Conservation (phyloP, 441 rosid species). For the Jatropha multifida region DNA sequence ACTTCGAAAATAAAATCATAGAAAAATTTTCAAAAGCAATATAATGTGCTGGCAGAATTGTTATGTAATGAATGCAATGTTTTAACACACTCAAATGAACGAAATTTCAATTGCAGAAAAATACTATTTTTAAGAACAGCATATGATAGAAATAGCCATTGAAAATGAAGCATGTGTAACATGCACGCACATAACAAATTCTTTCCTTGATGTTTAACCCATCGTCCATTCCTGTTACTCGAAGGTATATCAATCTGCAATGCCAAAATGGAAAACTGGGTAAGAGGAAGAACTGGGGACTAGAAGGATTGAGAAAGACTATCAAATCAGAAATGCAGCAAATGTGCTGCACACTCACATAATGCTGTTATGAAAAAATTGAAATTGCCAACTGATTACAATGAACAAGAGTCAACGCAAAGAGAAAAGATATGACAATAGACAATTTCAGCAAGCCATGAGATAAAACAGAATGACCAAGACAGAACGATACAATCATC, state of each 20-base stretch:
- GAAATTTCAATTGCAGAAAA: neutral
- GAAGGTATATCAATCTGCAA: constrained; percentile 78
- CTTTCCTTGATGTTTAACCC: constrained; percentile 89
- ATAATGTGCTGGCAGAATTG: neutral
- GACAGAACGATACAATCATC: neutral
- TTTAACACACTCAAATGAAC: neutral
- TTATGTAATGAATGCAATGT: neutral
- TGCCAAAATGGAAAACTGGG: constrained; percentile 20
- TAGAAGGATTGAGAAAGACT: neutral
- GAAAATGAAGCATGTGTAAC: neutral
- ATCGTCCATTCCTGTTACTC: constrained; percentile 95
- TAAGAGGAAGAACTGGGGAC: neutral
- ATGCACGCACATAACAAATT: constrained; percentile 65
- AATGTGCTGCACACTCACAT: neutral
- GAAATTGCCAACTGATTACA: constrained; percentile 11
- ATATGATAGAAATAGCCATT: neutral
- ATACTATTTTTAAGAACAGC: neutral
- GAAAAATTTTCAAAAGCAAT: neutral
- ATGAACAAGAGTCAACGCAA: neutral
- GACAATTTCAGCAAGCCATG: neutral
- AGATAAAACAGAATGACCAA: constrained; percentile 3
- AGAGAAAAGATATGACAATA: neutral
- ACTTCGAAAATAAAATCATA: neutral
- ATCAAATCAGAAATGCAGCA: constrained; percentile 6
- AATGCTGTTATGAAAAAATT: neutral